Base-by-base conservation (phyloP, 805 yeast species). In the Starmerella riodocensis region DNA sequence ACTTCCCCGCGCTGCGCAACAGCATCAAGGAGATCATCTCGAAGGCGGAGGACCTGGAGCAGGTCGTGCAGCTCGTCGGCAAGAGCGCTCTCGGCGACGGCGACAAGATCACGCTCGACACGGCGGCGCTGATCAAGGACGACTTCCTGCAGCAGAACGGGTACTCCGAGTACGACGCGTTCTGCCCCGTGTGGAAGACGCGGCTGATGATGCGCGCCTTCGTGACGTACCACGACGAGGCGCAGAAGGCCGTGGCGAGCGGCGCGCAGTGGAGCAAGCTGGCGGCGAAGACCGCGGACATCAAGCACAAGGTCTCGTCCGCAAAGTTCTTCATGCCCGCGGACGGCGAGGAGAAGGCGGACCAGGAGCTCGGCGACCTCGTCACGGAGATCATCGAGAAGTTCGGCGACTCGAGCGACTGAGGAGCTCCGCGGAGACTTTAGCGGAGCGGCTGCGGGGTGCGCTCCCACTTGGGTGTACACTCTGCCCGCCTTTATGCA, bases 161-260 rank as follows among this genome's bases (percentile, higher is more conserved):
- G 67, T 91, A 91, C 68, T 91, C 98, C 34, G 69, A 94, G 32
- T 91, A 91, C 60, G 99, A 91, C 65, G 94, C 94, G 28, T 91
- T 85, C 80, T 91, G 99, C 67, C 99, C 99, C 51, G 82, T 91
- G 58, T 91, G 98, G 98, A 91, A 91, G 71, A 91, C 99, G 34
- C 79, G 74, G 53, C 91, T 83, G 61, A 91, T 91, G 98, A 86
- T 91, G 97, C 85, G 81, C 63, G 78, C 86, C 9, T 91, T 91
- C 56, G 75, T 86, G 43, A 64, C 85, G 26, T 91, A 91, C 65
- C 76, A 82, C 57, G 96, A 88, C 53, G 97, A 91, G 68, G 96
- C 99, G 24, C 97, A 88, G 67, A 86, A 85, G 67, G 94, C 97
- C 13, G 80, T 88, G 46, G 71, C 94, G 29, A 76, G 79, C 53